Conservation (phyloP, 192 early-diverging fungal genomes). For the Linnemannia hyalina region DNA sequence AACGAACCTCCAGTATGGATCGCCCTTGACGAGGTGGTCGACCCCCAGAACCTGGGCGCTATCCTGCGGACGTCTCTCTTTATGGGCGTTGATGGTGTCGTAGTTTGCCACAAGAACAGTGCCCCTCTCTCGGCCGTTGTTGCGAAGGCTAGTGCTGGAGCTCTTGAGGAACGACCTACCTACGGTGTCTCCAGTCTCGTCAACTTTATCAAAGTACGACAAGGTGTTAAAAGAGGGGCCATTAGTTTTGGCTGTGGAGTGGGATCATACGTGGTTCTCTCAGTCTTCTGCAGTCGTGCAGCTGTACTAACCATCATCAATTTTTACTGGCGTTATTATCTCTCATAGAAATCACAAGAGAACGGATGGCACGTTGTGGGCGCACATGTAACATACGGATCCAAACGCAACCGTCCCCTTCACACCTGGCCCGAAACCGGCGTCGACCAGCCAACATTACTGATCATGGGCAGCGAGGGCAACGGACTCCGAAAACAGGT, state of each 20-base stretch:
- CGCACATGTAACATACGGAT: constrained; percentile 49
- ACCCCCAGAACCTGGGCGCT: constrained; percentile 79
- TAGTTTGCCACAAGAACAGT: constrained; percentile 68
- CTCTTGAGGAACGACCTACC: constrained; percentile 74
- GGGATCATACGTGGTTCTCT: background rate
- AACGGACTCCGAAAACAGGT: constrained; percentile 70
- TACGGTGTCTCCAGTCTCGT: constrained; percentile 67
- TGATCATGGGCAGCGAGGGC: constrained; percentile 80
- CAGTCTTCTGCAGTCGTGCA: background rate
- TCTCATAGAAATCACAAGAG: constrained; percentile 51
- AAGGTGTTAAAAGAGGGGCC: constrained; percentile 13
- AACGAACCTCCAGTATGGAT: constrained; percentile 62
- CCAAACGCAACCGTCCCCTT: constrained; percentile 40
- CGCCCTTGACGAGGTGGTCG: constrained; percentile 67
- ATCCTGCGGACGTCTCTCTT: constrained; percentile 76
- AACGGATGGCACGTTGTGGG: constrained; percentile 67
- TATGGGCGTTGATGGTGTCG: constrained; percentile 75
- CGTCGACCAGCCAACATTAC: constrained; percentile 56
- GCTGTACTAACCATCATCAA: background rate
- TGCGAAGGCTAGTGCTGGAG: constrained; percentile 78
- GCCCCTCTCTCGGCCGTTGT: constrained; percentile 74
- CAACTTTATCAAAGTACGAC: constrained; percentile 67
- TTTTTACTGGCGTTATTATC: background rate
- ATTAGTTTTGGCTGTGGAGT: background rate
- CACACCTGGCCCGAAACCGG: constrained; percentile 47